Base-by-base conservation (phyloP, 2,329 filamentous ascomycete species). In the Ustilaginoidea virens region DNA sequence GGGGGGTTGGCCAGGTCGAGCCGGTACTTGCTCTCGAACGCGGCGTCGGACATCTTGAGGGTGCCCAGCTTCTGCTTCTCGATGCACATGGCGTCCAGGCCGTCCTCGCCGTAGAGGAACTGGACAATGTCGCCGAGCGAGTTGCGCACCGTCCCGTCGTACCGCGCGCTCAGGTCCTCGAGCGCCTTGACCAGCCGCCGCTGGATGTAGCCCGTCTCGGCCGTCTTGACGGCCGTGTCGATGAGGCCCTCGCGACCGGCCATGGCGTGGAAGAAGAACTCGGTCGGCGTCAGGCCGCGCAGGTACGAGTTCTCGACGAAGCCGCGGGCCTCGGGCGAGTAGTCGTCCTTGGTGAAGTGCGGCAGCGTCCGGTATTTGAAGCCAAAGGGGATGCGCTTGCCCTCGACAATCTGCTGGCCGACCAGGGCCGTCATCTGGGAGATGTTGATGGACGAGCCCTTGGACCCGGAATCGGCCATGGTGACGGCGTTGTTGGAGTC, bases 231-330 rank as follows among this genome's bases (percentile, higher is more conserved):
- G 40, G 90, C 90, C 29, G 90, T 98, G 68, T 98, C 90, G 44
- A 98, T 98, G 31, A 98, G 68, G 92, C 90, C 90, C 60, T 98
- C 90, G 63, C 90, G 76, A 83, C 90, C 90, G 66, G 90, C 90
- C 90, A 98, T 98, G 49, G 90, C 90, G 69, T 98, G 90, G 69
- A 98, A 98, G 63, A 94, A 98, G 60, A 98, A 98, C 44, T 98
- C 90, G 1, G 81, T 78, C 0, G 90, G 90, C 1, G 92, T 98
- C 34, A 98, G 61, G 32, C 90, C 90, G 63, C 90, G 81, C 9
- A 98, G 71, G 45, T 98, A 98, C 0, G 90, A 98, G 58, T 98
- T 98, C 56, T 98, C 90, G 13, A 98, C 90, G 48, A 98, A 98
- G 23, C 90, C 90, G 60, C 90, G 78, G 25, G 90, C 87, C 51